Conservation (phyloP, 352 stramenopile species). For the Phytophthora boehmeriae region DNA sequence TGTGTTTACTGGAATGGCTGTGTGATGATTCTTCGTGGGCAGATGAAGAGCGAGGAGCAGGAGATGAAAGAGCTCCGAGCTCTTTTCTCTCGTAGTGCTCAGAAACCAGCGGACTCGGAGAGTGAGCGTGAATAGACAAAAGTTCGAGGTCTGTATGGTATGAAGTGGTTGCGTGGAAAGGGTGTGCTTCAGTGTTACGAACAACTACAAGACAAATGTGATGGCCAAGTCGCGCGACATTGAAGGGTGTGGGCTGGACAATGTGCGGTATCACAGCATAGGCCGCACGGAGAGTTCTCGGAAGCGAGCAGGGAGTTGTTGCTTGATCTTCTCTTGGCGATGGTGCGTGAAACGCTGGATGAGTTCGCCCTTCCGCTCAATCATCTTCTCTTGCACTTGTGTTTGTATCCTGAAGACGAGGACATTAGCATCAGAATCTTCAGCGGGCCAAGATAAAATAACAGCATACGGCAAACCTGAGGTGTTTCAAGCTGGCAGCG, state of each 20-base stretch:
- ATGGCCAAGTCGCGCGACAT: not conserved
- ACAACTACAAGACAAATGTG: not conserved
- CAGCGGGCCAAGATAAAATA: not conserved
- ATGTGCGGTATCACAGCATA: constrained; percentile 20
- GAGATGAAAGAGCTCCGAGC: constrained; percentile 30
- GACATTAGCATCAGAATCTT: constrained; percentile 4
- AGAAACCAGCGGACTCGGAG: not conserved
- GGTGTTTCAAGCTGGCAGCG: constrained; percentile 28
- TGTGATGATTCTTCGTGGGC: not conserved
- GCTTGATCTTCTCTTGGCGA: constrained; percentile 51
- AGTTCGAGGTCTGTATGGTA: not conserved
- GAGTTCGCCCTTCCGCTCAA: constrained; percentile 64
- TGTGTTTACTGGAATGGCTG: not conserved
- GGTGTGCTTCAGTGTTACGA: not conserved
- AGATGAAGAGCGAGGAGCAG: constrained; percentile 25
- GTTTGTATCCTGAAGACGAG: constrained; percentile 40
- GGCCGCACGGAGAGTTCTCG: constrained; percentile 54
- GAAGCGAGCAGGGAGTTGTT: constrained; percentile 42
- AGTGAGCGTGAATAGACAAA: constrained; percentile 6
- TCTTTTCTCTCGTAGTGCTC: constrained; percentile 20
- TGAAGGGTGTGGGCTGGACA: not conserved
- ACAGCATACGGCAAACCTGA: constrained; percentile 22
- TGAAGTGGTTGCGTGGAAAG: not conserved
- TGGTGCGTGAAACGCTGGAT: constrained; percentile 69
- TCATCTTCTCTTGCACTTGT: constrained; percentile 50